These are phyloP conservation scores for Kondoa subrosea DNA, from an alignment of 768 basidiomycete genomes.

Conservation along the genomic window DNA sequence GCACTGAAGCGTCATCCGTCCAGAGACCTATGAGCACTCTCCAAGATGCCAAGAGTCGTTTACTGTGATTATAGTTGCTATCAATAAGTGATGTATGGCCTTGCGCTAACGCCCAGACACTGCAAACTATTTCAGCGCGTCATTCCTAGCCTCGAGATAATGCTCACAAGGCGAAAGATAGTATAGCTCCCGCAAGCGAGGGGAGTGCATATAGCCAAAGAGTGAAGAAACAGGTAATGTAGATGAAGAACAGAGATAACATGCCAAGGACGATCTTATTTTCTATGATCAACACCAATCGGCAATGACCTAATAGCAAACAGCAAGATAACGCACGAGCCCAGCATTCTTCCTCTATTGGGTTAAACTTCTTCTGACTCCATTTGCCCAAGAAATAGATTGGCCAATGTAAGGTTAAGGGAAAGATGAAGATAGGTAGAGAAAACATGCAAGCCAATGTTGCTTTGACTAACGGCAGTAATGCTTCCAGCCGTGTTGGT, in stretches of 20 bases:
- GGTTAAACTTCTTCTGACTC: slow-evolving; percentile 55
- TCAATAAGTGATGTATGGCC: slow-evolving; percentile 80
- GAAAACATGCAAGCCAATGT: slow-evolving; percentile 51
- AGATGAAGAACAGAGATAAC: slow-evolving; percentile 50
- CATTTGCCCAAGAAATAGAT: slow-evolving; percentile 64
- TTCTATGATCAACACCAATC: slow-evolving; percentile 46
- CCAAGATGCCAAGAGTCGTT: slow-evolving; percentile 84
- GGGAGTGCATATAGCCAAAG: slow-evolving; percentile 72
- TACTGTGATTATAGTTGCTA: slow-evolving; percentile 54
- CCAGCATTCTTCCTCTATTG: slow-evolving; percentile 66
- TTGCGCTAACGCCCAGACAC: slow-evolving; percentile 56
- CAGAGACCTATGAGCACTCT: slow-evolving; percentile 88
- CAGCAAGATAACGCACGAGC: not conserved
- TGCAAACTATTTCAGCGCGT: not conserved
- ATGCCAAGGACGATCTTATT: slow-evolving; percentile 80
- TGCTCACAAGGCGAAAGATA: slow-evolving; percentile 42
- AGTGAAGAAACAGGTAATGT: slow-evolving; percentile 66
- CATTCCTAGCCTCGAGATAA: not conserved
- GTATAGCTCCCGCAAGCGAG: slow-evolving; percentile 52
- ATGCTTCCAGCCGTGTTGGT: slow-evolving; percentile 65
- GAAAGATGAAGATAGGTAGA: slow-evolving; percentile 77
- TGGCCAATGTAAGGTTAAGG: slow-evolving; percentile 45
- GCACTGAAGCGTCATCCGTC: slow-evolving; percentile 33
- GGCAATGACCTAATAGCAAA: not conserved
- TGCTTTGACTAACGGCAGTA: slow-evolving; percentile 61